phyloP scores from a whole-genome alignment of 2,329 filamentous ascomycete genomes.

The Colletotrichum lupini region DNA sequence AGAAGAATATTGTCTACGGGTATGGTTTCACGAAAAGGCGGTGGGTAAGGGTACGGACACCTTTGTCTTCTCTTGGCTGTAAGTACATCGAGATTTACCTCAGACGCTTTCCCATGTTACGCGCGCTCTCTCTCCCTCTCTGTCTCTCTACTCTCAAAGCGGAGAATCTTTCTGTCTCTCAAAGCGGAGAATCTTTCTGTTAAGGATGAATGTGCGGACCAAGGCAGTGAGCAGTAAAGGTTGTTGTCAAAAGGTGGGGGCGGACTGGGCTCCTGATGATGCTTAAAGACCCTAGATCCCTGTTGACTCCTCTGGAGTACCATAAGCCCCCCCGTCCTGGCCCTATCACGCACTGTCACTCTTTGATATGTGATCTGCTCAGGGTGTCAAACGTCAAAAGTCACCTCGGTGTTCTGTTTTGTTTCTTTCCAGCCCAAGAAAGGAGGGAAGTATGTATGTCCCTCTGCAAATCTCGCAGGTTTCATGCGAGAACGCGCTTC shows the following conservation, averaged over 20 bases:
- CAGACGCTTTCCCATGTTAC: not conserved
- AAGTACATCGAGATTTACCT: slow-evolving; percentile 12
- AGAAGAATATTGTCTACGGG: not conserved
- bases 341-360: slow-evolving; percentile 13
- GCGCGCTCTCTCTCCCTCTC: not conserved
- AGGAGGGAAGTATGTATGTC: not conserved
- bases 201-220: not conserved
- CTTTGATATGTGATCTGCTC: slow-evolving; percentile 6
- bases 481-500: not conserved
- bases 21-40: slow-evolving; percentile 4
- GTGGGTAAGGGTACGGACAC: slow-evolving; percentile 1
- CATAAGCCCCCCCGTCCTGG: slow-evolving; percentile 1
- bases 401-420: not conserved
- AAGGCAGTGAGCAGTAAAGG: not conserved
- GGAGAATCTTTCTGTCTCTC: too few species aligned
- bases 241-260: slow-evolving; percentile 21
- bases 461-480: not conserved
- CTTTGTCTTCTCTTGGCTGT: not conserved
- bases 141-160: not conserved
- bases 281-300: slow-evolving; percentile 17
- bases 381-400: not conserved
- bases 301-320: slow-evolving; percentile 17
- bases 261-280: not conserved
- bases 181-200: too few species aligned
- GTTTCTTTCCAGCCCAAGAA: not conserved